Evolutionary conservation across 805 yeast genomes (phyloP).

Genomic region (Candida fluviatilis): DNA sequence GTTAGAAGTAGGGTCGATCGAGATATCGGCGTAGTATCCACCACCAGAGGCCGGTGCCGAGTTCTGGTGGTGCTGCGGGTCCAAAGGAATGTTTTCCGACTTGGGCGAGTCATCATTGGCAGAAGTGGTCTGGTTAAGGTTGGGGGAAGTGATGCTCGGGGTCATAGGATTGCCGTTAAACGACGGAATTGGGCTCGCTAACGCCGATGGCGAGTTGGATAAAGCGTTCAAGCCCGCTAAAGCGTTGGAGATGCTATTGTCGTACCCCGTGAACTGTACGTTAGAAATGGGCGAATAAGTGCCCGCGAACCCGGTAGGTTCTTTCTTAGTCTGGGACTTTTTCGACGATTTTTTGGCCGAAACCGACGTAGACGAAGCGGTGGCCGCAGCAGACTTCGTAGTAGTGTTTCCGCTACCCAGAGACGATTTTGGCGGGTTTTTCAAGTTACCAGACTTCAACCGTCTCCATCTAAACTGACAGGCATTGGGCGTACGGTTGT

Average conservation of each 20-base stretch:
- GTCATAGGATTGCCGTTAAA: conserved; percentile 16
- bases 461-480: conserved; percentile 47
- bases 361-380: background rate
- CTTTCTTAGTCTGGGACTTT: conserved; percentile 6
- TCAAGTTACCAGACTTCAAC: conserved; percentile 39
- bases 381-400: conserved; percentile 3
- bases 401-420: conserved; percentile 16
- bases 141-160: conserved; percentile 14
- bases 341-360: conserved; percentile 4
- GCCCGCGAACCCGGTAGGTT: conserved; percentile 17
- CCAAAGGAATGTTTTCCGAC: conserved; percentile 7
- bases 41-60: conserved; percentile 16
- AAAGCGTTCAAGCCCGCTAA: conserved; percentile 43
- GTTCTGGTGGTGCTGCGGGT: conserved; percentile 6
- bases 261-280: conserved; percentile 38
- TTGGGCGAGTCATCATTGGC: conserved; percentile 15
- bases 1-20: conserved; percentile 44
- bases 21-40: conserved; percentile 41
- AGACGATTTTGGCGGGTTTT: conserved; percentile 41
- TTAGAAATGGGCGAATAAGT: conserved; percentile 33
- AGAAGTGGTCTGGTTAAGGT: conserved; percentile 10
- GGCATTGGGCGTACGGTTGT: conserved; percentile 44
- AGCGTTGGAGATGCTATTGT: conserved; percentile 36
- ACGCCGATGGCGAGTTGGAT: conserved; percentile 27
- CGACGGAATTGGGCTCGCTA: conserved; percentile 24